These are phyloP conservation scores for Jamesozyma lodderae DNA, from an alignment of 805 yeast species.

Conservation along the genomic window DNA sequence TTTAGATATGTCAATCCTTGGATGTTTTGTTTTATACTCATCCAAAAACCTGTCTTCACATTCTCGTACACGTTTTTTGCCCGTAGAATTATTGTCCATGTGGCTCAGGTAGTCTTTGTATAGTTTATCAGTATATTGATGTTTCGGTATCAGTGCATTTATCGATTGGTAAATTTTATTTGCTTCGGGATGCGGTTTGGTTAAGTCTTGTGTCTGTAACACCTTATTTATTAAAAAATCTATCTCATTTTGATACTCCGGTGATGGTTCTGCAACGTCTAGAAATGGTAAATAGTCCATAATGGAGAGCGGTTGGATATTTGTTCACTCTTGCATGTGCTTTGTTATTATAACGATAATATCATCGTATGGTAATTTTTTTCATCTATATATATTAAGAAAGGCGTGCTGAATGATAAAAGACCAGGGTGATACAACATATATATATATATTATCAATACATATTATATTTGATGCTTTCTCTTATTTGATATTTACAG, in stretches of 20 bases:
- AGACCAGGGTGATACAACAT: no score
- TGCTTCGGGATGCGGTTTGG: slow-evolving; percentile 14
- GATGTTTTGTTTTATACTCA: slow-evolving; percentile 6
- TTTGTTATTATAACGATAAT: no score
- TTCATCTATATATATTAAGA: no score
- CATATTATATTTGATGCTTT: no score
- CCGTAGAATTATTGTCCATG: background rate
- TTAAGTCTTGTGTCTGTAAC: slow-evolving; percentile 19
- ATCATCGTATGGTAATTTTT: no score
- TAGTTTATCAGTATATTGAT: background rate
- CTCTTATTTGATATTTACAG: no score
- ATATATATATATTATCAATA: no score
- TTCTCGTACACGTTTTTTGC: slow-evolving; percentile 4
- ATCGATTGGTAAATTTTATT: background rate
- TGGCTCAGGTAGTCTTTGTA: slow-evolving; percentile 1
- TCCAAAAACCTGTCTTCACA: slow-evolving; percentile 8
- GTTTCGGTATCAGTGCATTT: background rate
- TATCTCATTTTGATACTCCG: slow-evolving; percentile 4
- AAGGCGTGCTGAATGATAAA: no score
- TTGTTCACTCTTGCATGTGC: no score
- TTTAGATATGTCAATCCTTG: slow-evolving; percentile 27
- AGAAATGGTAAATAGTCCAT: slow-evolving; percentile 17
- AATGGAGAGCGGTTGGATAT: no score
- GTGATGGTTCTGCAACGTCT: background rate
- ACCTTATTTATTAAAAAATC: slow-evolving; percentile 12